Evolutionary conservation across 805 yeast species (phyloP).

Genomic region (Kazachstania kunashirensis): DNA sequence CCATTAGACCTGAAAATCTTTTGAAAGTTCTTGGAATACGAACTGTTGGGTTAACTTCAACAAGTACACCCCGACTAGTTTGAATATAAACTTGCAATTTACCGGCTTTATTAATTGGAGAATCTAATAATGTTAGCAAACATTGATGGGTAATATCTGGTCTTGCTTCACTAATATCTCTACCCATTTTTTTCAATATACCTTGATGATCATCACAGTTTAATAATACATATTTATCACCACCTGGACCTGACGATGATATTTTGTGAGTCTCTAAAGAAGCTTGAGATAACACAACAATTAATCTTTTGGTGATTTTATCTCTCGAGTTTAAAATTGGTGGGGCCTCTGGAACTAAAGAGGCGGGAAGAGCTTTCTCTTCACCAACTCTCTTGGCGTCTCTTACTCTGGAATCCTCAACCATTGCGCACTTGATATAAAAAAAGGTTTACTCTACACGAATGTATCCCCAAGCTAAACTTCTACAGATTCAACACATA

Average conservation of each 20-base stretch:
- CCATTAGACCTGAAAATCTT: slow-evolving; percentile 96
- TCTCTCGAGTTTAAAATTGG: slow-evolving; percentile 71
- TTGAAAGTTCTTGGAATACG: slow-evolving; percentile 98
- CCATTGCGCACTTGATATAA: no score
- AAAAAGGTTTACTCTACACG: no score
- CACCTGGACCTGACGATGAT: slow-evolving; percentile 65
- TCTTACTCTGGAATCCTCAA: slow-evolving; percentile 40
- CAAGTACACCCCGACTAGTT: slow-evolving; percentile 87
- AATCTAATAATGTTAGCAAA: slow-evolving; percentile 82
- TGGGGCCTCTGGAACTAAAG: slow-evolving; percentile 83
- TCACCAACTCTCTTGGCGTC: slow-evolving; percentile 32
- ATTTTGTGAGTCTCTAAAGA: slow-evolving; percentile 91
- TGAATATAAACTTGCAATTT: slow-evolving; percentile 92
- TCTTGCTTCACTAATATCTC: slow-evolving; percentile 95
- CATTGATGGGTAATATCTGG: slow-evolving; percentile 99
- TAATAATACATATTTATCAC: slow-evolving; percentile 84
- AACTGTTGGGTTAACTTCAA: slow-evolving; percentile 93
- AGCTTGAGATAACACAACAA: slow-evolving; percentile 94
- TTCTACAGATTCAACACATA: no score
- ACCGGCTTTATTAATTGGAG: slow-evolving; percentile 98
- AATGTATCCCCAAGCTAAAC: no score
- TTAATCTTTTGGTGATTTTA: slow-evolving; percentile 73
- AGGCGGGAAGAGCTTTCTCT: slow-evolving; percentile 45
- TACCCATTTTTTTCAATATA: slow-evolving; percentile 83
- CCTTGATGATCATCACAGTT: slow-evolving; percentile 99